These are phyloP conservation scores for Austroboletus niveus DNA, from an alignment of 1,284 basidiomycete species.

Conservation along the genomic window DNA sequence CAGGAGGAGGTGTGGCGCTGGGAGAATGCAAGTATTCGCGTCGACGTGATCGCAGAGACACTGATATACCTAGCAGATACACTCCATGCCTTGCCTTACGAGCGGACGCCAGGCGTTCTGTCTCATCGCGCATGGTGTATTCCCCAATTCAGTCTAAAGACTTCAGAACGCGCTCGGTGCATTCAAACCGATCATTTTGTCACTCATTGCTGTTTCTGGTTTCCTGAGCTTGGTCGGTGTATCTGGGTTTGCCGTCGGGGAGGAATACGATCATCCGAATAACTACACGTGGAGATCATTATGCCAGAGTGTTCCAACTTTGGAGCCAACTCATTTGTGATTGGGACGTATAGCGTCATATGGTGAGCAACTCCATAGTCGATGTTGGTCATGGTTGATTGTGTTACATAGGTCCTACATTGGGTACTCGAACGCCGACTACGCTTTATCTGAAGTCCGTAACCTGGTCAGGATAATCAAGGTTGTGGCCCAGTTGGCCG, in stretches of 20 bases:
- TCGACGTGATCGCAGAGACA: background rate
- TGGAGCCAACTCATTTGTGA: conserved; percentile 55
- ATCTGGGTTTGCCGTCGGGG: conserved; percentile 43
- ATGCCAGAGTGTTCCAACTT: conserved; percentile 53
- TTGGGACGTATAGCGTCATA: conserved; percentile 63
- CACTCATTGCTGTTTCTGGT: conserved; percentile 57
- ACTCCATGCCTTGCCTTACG: conserved; percentile 46
- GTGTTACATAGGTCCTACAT: conserved; percentile 54
- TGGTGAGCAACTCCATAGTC: conserved; percentile 43
- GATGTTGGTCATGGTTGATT: background rate
- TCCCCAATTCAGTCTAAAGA: conserved; percentile 57
- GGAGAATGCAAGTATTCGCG: conserved; percentile 53
- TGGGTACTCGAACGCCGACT: conserved; percentile 71
- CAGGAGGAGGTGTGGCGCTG: conserved; percentile 59
- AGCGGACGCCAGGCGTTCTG: conserved; percentile 53
- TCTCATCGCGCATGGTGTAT: conserved; percentile 55
- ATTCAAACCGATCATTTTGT: conserved; percentile 62
- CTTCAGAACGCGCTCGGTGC: conserved; percentile 67
- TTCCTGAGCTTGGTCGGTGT: conserved; percentile 52
- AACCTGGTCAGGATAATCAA: conserved; percentile 68
- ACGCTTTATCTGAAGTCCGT: conserved; percentile 64
- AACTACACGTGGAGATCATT: conserved; percentile 54
- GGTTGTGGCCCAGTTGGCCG: conserved; percentile 61
- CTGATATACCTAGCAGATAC: conserved; percentile 41
- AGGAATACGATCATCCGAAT: conserved; percentile 44